phyloP scores from a whole-genome alignment of 2,329 filamentous ascomycete species.

The Botrytis fabae region DNA sequence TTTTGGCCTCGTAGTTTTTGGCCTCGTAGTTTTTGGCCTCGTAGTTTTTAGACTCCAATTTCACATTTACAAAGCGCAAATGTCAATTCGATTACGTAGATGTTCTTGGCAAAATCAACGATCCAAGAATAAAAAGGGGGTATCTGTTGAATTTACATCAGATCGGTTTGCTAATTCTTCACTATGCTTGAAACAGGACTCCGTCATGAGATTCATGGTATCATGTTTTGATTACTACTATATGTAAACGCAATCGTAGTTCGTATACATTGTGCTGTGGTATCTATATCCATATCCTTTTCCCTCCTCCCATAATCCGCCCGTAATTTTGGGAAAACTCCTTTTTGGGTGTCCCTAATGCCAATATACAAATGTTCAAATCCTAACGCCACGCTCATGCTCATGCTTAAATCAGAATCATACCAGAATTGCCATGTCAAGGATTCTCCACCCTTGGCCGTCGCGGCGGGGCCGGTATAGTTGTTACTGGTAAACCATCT shows the following conservation, averaged over 20 bases:
- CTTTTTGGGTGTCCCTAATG: conserved; percentile 6
- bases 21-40: background rate
- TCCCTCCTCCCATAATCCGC: background rate
- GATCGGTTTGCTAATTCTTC: background rate
- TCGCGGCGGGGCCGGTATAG: conserved; percentile 39
- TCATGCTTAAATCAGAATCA: conserved; percentile 23
- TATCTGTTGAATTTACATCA: background rate
- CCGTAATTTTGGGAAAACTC: conserved; percentile 1
- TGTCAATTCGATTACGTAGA: background rate
- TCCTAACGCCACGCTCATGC: conserved; percentile 22
- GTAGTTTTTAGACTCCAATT: background rate
- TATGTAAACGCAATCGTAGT: conserved; percentile 9
- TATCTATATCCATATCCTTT: conserved; percentile 14
- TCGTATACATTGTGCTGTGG: conserved; percentile 8
- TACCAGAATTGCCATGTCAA: background rate
- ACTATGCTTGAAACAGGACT: background rate
- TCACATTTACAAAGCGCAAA: background rate
- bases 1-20: background rate
- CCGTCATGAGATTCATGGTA: background rate
- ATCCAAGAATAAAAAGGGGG: background rate
- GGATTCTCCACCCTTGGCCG: conserved; percentile 23
- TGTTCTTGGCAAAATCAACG: background rate
- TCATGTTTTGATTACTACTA: conserved; percentile 11
- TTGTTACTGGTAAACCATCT: conserved; percentile 33
- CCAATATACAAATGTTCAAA: conserved; percentile 14